Evolutionary conservation across 108 stramenopile genomes (phyloP), one percentile per base, ranked within the genome.

Genomic region (Cyclotella cryptica): DNA sequence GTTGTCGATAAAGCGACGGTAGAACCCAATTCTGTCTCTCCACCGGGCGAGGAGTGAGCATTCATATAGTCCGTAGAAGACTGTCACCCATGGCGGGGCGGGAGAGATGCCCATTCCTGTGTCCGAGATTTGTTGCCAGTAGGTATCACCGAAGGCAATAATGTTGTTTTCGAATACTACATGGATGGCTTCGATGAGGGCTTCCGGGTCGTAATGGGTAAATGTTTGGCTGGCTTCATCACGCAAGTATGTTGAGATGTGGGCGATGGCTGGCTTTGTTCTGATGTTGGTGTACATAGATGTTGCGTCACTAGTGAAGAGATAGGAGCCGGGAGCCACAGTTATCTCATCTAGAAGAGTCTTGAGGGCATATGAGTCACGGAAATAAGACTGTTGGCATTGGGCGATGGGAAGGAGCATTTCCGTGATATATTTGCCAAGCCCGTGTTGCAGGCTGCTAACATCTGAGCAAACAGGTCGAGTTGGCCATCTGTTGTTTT

Each of bases 231-330:
- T 43, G 22, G 3, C 0, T 45, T 49, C 51, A 0, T 49, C 35
- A 10, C 53, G 53, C 0, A 79, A 28, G 19, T 49, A 79, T 21
- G 49, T 26, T 0, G 65, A 41, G 3, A 72, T 60, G 9, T 43
- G 41, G 14, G 0, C 35, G 13, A 74, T 46, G 10, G 72, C 72
- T 3, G 22, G 18, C 15, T 59, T 30, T 4, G 75, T 71, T 26
- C 30, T 6, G 22, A 81, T 81, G 46, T 77, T 71, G 10, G 80
- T 70, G 69, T 81, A 81, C 80, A 81, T 81, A 17, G 68, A 47
- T 0, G n/a, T 29, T 5, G 80, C 80, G 27, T 81, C 80, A 19
- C 29, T n/a, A 0, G 74, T 62, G 42, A 81, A 81, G 19, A 81
- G 40, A 1, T 17, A 14, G 7, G 44, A 67, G 3, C 70, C 76